phyloP scores from a whole-genome alignment of 1,284 basidiomycete genomes.

The Cryptococcus floricola region DNA sequence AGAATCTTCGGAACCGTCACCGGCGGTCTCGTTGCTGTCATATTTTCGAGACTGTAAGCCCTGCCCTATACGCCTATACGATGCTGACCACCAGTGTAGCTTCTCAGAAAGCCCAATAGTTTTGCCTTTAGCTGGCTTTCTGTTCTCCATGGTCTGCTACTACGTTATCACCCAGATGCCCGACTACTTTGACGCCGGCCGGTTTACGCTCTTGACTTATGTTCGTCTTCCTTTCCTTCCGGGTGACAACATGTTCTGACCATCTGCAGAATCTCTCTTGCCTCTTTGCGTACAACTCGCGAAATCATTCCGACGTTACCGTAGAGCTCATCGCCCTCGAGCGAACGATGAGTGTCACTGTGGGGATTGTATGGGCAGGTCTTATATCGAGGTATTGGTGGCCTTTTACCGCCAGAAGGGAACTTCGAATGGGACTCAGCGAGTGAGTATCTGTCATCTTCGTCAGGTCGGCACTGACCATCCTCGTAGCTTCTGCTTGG shows the following conservation, averaged over 20 bases:
- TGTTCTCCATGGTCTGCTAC: constrained; percentile 92
- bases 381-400: constrained; percentile 87
- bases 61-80: too few species aligned
- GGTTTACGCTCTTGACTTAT: constrained; percentile 72
- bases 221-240: constrained; percentile 21
- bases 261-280: constrained; percentile 73
- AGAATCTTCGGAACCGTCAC: constrained; percentile 75
- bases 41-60: constrained; percentile 58
- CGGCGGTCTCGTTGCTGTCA: constrained; percentile 71
- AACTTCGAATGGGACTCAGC: constrained; percentile 76
- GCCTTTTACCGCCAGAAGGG: constrained; percentile 87
- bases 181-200: constrained; percentile 69
- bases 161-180: constrained; percentile 76
- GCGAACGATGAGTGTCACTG: constrained; percentile 72
- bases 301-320: constrained; percentile 55
- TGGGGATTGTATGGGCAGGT: constrained; percentile 84
- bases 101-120: constrained; percentile 72
- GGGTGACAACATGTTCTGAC: background rate
- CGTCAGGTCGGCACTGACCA: background rate
- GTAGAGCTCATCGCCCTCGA: constrained; percentile 70
- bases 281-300: constrained; percentile 81
- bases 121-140: constrained; percentile 76
- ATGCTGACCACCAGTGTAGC: background rate
- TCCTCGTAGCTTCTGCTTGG: constrained; percentile 43
- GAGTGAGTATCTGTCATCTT: constrained; percentile 59